Evolutionary conservation across 768 basidiomycete species (phyloP).

Genomic region (Termitomyces sp.): DNA sequence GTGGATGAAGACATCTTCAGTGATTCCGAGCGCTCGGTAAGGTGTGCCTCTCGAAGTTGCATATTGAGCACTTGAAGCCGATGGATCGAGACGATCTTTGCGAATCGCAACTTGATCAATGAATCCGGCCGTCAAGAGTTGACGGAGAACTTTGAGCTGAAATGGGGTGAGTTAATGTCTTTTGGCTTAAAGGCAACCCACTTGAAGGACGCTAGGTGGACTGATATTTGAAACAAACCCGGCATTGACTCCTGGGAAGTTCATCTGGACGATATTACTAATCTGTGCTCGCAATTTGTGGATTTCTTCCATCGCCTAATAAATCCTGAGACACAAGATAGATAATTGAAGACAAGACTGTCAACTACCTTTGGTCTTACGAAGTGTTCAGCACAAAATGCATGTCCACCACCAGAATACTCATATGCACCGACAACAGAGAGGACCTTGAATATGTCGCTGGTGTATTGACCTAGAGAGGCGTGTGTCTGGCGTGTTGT

Average conservation of each 20-base stretch:
- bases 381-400: constrained; percentile 89
- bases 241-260: constrained; percentile 64
- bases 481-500: constrained; percentile 58
- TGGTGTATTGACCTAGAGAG: constrained; percentile 73
- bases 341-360: background rate
- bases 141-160: constrained; percentile 87
- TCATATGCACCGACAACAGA: constrained; percentile 98
- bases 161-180: constrained; percentile 5
- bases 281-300: constrained; percentile 93
- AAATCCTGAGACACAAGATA: background rate
- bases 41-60: constrained; percentile 77
- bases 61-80: constrained; percentile 62
- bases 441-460: constrained; percentile 84
- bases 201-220: constrained; percentile 82
- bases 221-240: constrained; percentile 62
- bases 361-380: constrained; percentile 77
- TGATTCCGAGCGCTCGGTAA: constrained; percentile 77
- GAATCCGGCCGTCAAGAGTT: constrained; percentile 85
- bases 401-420: constrained; percentile 75
- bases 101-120: constrained; percentile 95
- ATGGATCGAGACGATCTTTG: constrained; percentile 71
- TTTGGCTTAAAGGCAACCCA: constrained; percentile 25
- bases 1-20: constrained; percentile 91
- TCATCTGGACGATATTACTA: constrained; percentile 76
- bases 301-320: constrained; percentile 96